Base-by-base conservation (phyloP, 2,329 filamentous ascomycete species). In the Pezicula neosporulosa region DNA sequence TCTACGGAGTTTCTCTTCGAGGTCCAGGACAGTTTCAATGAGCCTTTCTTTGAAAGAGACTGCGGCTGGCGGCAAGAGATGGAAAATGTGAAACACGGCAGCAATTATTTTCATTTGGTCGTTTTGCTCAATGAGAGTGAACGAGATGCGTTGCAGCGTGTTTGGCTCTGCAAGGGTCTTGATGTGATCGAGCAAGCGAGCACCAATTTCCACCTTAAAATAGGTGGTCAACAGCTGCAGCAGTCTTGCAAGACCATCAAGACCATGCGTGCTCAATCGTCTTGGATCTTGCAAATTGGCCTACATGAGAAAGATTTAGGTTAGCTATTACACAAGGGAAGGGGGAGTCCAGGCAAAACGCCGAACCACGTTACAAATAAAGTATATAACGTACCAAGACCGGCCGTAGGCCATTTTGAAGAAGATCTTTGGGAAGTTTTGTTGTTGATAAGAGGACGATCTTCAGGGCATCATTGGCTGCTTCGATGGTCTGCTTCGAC, bases 171-270 rank as follows among this genome's bases (percentile, higher is more conserved):
- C 92, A 57, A 99, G 91, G 10, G 86, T 82, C 65, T 93, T 93
- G 70, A 97, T 87, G 63, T 99, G 94, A 57, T 97, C 93, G 9
- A 99, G 77, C n/a, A 99, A 73, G 21, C 94, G 83, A 19, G 90
- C 83, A 6, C 94, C 95, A 49, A 99, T 99, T 67, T 99, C 94
- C 1, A 97, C 92, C 71, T 99, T 99, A 72, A 99, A 99, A 68
- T 99, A 99, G 53, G 94, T 97, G 0, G 93, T 99, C 16, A 99
- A 76, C 2, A 99, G 77, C 57, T 94, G 93, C 54, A 99, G 72
- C 2, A 99, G 77, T 37, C 93, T 85, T 16, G 92, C 92, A 30
- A 99, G 75, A 24, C 96, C 96, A 66, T 97, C 92, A 4, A 99
- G 76, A 2, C 92, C 92, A 61, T 92, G 88, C 0, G 93, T 89